Conservation (phyloP, 352 stramenopile genomes). For the Globisporangium heterothallicum region DNA sequence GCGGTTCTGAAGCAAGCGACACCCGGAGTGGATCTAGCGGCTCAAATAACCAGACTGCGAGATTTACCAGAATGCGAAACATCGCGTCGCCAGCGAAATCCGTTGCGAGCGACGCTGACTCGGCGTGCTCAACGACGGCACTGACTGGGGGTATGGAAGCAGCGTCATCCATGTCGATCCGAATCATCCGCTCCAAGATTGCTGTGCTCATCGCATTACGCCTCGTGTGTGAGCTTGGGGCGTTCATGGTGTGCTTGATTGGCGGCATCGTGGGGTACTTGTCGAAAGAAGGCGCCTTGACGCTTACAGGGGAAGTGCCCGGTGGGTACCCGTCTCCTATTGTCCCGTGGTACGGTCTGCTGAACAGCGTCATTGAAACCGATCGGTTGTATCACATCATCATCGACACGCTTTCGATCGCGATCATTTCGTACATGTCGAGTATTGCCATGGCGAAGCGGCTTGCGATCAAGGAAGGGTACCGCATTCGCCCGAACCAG, state of each 20-base stretch:
- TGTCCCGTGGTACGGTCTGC: slow-evolving; percentile 48
- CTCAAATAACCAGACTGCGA: too few relatives aligned
- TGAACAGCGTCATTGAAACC: slow-evolving; percentile 35
- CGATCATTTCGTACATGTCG: slow-evolving; percentile 88
- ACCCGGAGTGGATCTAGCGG: too few relatives aligned
- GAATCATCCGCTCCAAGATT: slow-evolving; percentile 42
- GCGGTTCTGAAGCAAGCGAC: too few relatives aligned
- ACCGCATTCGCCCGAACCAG: slow-evolving; percentile 61
- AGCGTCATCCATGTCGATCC: slow-evolving; percentile 27
- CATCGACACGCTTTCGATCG: slow-evolving; percentile 66
- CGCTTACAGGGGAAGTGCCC: slow-evolving; percentile 66
- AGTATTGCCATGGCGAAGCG: slow-evolving; percentile 87
- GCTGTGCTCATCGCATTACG: slow-evolving; percentile 34
- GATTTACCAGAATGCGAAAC: slow-evolving; percentile 22
- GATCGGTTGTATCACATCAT: slow-evolving; percentile 54
- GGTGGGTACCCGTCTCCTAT: slow-evolving; percentile 52
- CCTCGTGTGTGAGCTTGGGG: slow-evolving; percentile 47
- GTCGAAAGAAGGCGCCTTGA: slow-evolving; percentile 37
- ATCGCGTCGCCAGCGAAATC: slow-evolving; percentile 51
- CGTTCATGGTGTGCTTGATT: slow-evolving; percentile 69
- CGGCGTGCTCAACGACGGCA: slow-evolving; percentile 43
- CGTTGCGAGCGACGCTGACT: slow-evolving; percentile 28
- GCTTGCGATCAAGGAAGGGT: slow-evolving; percentile 73
- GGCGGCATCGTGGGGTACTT: slow-evolving; percentile 54
- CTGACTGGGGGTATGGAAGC: slow-evolving; percentile 30